These are phyloP conservation scores for Penicillium mononematosum DNA, from an alignment of 495 filamentous ascomycete species.

Conservation along the genomic window DNA sequence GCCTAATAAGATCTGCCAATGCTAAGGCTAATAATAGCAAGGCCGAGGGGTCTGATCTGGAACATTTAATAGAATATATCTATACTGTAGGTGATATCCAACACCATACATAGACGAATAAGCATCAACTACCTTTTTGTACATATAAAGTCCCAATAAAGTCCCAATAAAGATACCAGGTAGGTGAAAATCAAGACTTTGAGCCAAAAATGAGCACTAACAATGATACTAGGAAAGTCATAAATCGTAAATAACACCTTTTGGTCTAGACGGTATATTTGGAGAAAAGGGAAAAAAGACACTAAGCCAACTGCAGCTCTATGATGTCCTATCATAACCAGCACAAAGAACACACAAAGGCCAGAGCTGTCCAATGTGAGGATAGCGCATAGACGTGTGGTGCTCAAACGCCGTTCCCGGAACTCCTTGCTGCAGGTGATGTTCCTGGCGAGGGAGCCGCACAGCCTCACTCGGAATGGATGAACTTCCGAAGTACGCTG, in stretches of 20 bases:
- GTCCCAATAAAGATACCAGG: too few species aligned
- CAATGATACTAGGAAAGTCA: not conserved
- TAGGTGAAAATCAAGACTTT: not conserved
- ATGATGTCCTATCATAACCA: not conserved
- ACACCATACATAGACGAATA: not conserved
- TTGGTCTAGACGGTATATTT: too few species aligned
- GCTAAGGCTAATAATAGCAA: not conserved
- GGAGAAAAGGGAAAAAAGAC: not conserved
- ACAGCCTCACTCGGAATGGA: conserved; percentile 18
- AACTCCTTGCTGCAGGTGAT: conserved; percentile 3
- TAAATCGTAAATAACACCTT: not conserved
- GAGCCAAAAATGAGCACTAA: not conserved
- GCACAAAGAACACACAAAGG: conserved; percentile 1
- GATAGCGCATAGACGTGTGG: conserved; percentile 5
- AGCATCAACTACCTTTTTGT: not conserved
- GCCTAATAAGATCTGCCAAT: not conserved
- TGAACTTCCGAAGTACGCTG: conserved; percentile 11
- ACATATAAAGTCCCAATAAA: too few species aligned
- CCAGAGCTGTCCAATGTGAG: conserved; percentile 8
- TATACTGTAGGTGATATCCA: not conserved
- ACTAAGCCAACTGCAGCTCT: not conserved
- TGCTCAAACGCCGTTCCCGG: not conserved
- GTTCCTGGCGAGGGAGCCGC: not conserved
- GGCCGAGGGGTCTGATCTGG: not conserved
- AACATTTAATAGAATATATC: not conserved